phyloP scores from a whole-genome alignment of 1,284 basidiomycete genomes.

The Coniophora puteana region DNA sequence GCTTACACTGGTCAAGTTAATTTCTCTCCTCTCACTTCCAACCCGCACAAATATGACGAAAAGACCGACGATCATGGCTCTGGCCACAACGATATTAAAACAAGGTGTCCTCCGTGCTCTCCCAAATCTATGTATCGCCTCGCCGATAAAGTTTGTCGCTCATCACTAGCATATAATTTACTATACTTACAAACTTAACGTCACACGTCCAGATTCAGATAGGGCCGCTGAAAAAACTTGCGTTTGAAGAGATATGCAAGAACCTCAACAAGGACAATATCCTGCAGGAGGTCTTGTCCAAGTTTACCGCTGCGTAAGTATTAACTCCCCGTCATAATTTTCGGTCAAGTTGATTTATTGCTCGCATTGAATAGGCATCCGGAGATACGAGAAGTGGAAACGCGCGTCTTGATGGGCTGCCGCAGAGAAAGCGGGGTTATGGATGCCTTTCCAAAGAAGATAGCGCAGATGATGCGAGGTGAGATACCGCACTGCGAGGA shows the following conservation, averaged over 20 bases:
- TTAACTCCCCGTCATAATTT: too few relatives aligned
- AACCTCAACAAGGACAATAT: background rate
- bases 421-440: too few relatives aligned
- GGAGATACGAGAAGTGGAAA: too few relatives aligned
- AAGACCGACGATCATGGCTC: background rate
- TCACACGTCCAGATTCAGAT: background rate
- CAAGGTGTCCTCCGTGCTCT: background rate
- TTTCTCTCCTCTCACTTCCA: background rate
- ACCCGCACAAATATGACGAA: background rate
- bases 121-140: constrained; percentile 1
- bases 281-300: background rate
- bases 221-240: background rate
- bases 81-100: background rate
- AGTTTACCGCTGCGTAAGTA: background rate
- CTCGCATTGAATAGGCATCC: too few relatives aligned
- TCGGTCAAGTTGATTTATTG: too few relatives aligned
- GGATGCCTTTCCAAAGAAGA: too few relatives aligned
- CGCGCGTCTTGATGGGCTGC: too few relatives aligned
- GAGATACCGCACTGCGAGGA: too few relatives aligned
- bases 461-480: too few relatives aligned
- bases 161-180: background rate
- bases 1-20: background rate
- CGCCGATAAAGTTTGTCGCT: background rate
- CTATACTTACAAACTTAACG: too few relatives aligned
- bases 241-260: background rate